Percentiles rank a stretch among this genome's conserved stretches.
Evolutionary conservation across 1,139 yeast genomes (phyloP).

Genomic region (Entelexis paramagnoliae): DNA sequence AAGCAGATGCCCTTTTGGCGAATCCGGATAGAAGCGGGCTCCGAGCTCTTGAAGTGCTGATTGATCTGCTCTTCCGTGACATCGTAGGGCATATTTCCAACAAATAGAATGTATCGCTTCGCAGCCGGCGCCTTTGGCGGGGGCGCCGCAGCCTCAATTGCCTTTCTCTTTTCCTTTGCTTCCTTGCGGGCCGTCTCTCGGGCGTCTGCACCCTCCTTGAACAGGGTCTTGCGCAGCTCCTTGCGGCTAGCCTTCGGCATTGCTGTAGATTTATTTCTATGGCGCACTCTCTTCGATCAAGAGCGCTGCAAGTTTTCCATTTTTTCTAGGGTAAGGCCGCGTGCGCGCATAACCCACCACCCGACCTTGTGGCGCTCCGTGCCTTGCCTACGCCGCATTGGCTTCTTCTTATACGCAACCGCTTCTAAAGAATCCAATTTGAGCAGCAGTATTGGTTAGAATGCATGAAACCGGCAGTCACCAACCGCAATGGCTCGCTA

Average conservation of each 20-base stretch:
- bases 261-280: neutral
- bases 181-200: conserved; percentile 15
- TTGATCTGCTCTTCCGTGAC: conserved; percentile 50
- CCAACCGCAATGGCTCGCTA: no score
- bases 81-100: conserved; percentile 84
- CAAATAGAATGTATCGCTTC: conserved; percentile 61
- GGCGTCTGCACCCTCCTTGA: conserved; percentile 21
- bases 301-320: neutral
- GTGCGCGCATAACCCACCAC: no score
- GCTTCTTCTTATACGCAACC: no score
- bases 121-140: conserved; percentile 24
- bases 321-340: conserved; percentile 1
- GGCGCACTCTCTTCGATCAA: neutral
- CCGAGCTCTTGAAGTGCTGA: conserved; percentile 63
- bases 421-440: no score
- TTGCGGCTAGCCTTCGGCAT: conserved; percentile 22
- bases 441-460: no score
- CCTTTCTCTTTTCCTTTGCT: conserved; percentile 13
- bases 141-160: conserved; percentile 15
- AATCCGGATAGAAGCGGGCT: conserved; percentile 65
- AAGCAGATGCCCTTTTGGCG: conserved; percentile 75
- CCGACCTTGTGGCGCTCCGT: conserved; percentile 4
- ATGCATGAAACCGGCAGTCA: no score
- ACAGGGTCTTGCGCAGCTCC: conserved; percentile 19
- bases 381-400: neutral